A percentile compares a stretch with the other conserved stretches of the same genome.
Conservation (phyloP, 2,329 filamentous ascomycete genomes). For the Ceratocystis variospora region DNA sequence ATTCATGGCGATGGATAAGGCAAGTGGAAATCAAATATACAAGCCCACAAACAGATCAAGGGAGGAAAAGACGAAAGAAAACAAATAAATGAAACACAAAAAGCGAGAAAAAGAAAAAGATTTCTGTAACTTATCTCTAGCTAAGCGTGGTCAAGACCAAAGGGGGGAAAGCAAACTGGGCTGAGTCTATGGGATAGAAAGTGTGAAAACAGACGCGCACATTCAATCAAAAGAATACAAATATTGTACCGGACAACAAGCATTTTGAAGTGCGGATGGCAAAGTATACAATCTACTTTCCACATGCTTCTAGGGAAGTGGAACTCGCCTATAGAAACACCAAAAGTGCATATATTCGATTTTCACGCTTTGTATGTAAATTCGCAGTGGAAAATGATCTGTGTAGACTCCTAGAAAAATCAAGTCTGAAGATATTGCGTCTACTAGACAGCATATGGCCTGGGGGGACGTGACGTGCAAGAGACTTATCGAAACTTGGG, state of each 20-base stretch:
- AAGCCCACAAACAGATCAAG: neutral
- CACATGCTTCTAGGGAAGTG: neutral
- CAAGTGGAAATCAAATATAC: neutral
- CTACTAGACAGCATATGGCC: neutral
- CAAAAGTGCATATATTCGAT: neutral
- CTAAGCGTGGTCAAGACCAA: neutral
- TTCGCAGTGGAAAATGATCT: neutral
- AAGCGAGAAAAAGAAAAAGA: neutral
- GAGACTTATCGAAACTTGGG: neutral
- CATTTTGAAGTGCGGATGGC: too few relatives aligned
- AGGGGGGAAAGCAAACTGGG: neutral
- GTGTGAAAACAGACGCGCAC: too few relatives aligned
- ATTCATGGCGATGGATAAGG: neutral
- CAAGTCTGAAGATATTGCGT: neutral
- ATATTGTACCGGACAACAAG: too few relatives aligned
- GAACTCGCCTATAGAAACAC: conserved; percentile 1
- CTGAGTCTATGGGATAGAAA: too few relatives aligned
- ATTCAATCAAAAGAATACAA: too few relatives aligned
- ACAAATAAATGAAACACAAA: neutral
- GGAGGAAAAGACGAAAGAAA: neutral
- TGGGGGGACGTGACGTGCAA: conserved; percentile 6
- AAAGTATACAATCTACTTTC: neutral
- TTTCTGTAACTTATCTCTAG: neutral
- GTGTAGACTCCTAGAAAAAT: neutral
- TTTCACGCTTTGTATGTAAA: neutral